Conservation (phyloP, 192 early-diverging fungal species). For the Lunasporangiospora selenospora region DNA sequence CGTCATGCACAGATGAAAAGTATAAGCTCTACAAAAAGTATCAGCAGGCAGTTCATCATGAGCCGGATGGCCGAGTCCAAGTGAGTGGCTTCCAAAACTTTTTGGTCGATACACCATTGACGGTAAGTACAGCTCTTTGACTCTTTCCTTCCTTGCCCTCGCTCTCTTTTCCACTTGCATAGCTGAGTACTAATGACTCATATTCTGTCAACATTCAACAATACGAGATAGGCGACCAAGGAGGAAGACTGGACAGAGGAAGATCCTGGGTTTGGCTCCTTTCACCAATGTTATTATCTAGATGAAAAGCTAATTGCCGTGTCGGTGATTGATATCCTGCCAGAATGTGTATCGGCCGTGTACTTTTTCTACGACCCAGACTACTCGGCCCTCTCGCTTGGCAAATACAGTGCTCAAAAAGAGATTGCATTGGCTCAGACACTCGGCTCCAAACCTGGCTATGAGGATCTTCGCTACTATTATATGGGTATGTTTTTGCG, state of each 20-base stretch:
- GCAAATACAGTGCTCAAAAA: slow-evolving; percentile 85
- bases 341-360: slow-evolving; percentile 87
- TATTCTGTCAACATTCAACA: no score
- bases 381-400: slow-evolving; percentile 76
- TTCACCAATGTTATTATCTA: slow-evolving; percentile 93
- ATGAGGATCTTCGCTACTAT: slow-evolving; percentile 74
- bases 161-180: not conserved
- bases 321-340: slow-evolving; percentile 93
- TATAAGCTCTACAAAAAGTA: slow-evolving; percentile 82
- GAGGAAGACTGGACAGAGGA: slow-evolving; percentile 21
- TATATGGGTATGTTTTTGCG: slow-evolving; percentile 78
- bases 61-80: slow-evolving; percentile 60
- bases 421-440: slow-evolving; percentile 76
- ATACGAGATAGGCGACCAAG: slow-evolving; percentile 12
- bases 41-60: slow-evolving; percentile 84
- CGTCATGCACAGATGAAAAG: slow-evolving; percentile 76
- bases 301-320: slow-evolving; percentile 85
- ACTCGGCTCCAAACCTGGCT: slow-evolving; percentile 46
- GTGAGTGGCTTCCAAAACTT: slow-evolving; percentile 66
- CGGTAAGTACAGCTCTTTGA: slow-evolving; percentile 28
- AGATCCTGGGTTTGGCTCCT: slow-evolving; percentile 72
- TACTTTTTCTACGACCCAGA: slow-evolving; percentile 96
- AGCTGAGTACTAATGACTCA: not conserved
- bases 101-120: slow-evolving; percentile 78
- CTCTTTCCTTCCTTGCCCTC: not conserved